Evolutionary conservation across 345 rosid species (phyloP).

Genomic region (Eutrema japonicum): DNA sequence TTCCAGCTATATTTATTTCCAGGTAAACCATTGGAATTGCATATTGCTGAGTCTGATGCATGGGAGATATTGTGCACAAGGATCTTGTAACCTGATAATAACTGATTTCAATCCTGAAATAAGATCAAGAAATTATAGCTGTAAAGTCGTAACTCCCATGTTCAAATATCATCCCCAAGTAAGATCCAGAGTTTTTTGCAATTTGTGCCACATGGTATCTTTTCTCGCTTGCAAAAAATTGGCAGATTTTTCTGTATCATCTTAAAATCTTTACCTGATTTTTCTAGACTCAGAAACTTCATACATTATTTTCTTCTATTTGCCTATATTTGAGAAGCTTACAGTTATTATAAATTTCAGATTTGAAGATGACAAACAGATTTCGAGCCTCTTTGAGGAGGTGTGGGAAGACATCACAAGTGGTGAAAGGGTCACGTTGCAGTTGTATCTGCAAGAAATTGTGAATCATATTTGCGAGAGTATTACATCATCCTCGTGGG

Average conservation of each 20-base stretch:
- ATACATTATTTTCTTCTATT: not conserved
- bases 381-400: constrained; percentile 88
- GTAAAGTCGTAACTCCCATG: not conserved
- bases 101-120: not conserved
- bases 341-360: constrained; percentile 47
- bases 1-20: constrained; percentile 86
- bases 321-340: not conserved
- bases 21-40: constrained; percentile 55
- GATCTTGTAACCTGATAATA: constrained; percentile 21
- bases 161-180: constrained; percentile 12
- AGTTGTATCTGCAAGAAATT: constrained; percentile 81
- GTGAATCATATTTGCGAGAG: constrained; percentile 72
- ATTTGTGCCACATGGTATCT: not conserved
- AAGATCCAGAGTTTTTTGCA: constrained; percentile 22
- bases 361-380: constrained; percentile 90
- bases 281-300: constrained; percentile 3
- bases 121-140: not conserved
- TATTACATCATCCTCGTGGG: constrained; percentile 87
- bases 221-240: constrained; percentile 12
- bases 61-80: constrained; percentile 11
- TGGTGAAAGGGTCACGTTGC: constrained; percentile 82
- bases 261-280: constrained; percentile 5
- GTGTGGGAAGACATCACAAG: constrained; percentile 94
- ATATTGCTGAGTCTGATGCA: constrained; percentile 19
- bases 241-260: constrained; percentile 6